Evolutionary conservation across 768 basidiomycete species (phyloP).

Genomic region (Hygrocybe coccinea): DNA sequence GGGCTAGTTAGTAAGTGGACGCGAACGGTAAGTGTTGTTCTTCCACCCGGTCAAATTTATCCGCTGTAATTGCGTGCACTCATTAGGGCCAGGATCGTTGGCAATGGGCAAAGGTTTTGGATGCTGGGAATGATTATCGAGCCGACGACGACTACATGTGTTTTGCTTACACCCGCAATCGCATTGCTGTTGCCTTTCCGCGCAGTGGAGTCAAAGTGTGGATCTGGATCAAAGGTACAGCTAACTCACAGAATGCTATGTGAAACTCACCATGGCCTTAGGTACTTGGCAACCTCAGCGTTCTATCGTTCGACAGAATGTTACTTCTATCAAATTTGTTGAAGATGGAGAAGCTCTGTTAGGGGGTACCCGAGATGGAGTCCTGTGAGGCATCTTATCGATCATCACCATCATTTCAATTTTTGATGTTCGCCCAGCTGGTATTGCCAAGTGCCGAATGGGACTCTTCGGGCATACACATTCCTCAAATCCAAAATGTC

Average conservation of each 20-base stretch:
- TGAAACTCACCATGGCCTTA: conserved; percentile 18
- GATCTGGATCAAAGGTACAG: conserved; percentile 52
- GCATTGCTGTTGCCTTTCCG: conserved; percentile 60
- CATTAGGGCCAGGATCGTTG: conserved; percentile 46
- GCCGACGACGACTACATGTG: conserved; percentile 40
- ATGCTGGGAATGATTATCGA: conserved; percentile 39
- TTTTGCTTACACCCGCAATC: conserved; percentile 52
- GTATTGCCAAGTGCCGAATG: conserved; percentile 65
- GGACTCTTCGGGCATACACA: conserved; percentile 54
- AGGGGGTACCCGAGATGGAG: conserved; percentile 67
- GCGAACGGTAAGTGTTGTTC: conserved; percentile 39
- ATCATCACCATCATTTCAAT: neutral
- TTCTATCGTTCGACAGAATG: conserved; percentile 59
- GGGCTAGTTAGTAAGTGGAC: conserved; percentile 60
- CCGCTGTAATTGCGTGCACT: neutral
- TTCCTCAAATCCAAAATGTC: conserved; percentile 60
- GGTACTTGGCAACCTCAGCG: conserved; percentile 63
- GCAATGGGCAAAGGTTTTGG: conserved; percentile 53
- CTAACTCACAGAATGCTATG: conserved; percentile 2
- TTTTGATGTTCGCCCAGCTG: conserved; percentile 39
- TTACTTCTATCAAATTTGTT: conserved; percentile 59
- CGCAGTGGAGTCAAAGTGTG: conserved; percentile 60
- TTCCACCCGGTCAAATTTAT: neutral
- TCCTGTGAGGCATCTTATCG: conserved; percentile 42
- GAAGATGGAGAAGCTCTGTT: conserved; percentile 59